phyloP scores from a whole-genome alignment of 2,329 filamentous ascomycete species.

The Sclerotinia subarctica region DNA sequence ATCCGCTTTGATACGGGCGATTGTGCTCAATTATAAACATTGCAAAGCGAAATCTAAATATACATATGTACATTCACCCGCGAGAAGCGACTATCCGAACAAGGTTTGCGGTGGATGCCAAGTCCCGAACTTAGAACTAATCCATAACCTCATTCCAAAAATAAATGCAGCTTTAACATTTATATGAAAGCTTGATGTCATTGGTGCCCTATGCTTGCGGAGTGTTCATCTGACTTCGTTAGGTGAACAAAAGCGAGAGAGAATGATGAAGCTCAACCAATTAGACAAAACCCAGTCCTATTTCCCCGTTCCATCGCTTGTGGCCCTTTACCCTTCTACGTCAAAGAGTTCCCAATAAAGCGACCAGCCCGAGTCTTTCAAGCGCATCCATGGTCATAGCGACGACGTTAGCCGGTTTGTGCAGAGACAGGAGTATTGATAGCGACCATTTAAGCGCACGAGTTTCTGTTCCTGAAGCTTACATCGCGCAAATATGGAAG shows the following conservation, averaged over 20 bases:
- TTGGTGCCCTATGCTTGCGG: not conserved
- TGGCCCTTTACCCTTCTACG: not conserved
- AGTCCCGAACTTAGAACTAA: not conserved
- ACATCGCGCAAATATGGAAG: not conserved
- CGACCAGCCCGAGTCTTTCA: not conserved
- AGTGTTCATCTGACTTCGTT: not conserved
- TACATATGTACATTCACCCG: not conserved
- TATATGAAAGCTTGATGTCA: not conserved
- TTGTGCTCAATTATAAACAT: not conserved
- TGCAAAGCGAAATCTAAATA: not conserved
- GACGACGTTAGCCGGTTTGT: too few species aligned
- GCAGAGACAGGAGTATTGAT: not conserved
- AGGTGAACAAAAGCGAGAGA: not conserved
- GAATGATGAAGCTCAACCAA: not conserved
- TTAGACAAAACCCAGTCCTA: not conserved
- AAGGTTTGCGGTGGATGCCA: not conserved
- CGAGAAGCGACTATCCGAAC: not conserved
- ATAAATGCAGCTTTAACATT: not conserved
- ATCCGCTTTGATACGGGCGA: not conserved
- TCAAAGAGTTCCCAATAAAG: not conserved
- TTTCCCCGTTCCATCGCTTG: too few species aligned
- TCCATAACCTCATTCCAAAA: not conserved
- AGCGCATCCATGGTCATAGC: not conserved
- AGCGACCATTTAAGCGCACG: not conserved
- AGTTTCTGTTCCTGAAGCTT: too few species aligned